Base-by-base conservation (phyloP, 768 basidiomycete genomes). In the Lentinula sp. region DNA sequence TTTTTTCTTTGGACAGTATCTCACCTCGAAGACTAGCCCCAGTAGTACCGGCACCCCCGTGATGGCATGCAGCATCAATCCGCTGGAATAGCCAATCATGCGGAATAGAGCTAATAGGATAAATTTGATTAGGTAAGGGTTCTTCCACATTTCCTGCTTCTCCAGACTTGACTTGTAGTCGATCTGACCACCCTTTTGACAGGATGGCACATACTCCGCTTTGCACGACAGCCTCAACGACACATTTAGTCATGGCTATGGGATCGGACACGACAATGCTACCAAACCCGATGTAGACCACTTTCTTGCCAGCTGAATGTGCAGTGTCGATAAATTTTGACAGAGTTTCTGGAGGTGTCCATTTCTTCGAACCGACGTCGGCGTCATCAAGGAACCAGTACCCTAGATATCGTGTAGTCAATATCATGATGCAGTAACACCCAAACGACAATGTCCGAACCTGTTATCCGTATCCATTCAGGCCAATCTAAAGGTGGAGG, bases 351-450 rank as follows among this genome's bases (percentile, higher is more conserved):
- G 96, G 93, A 12, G 97, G 91, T 2, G 82, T 76, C 95, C 95
- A 99, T 77, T 91, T 93, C 76, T 87, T 87, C 6, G 86, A 79
- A 61, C 90, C 87, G 52, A 95, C 92, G 63, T 95, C 91, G 6
- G 95, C 92, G 64, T 93, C 92, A 56, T 96, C 86, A 50, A 99
- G 81, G 83, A 94, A 95, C 96, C 96, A 99, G 72, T 97, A 98
- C 8, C 96, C 96, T 92, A 43, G 32, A 23, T 15, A 60, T 37
- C 39, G 36, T 8, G 32, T 8, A 46, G 35, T 15, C 59, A 13
- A 15, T 10, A 10, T 15, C 16, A n/a, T 32, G 52, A 39, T n/a
- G 13, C 6, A 36, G 3, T 8, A 23, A 12, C n/a, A 45, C 4
- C 23, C 8, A 12, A 28, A 62, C 33, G 32, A 63, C 36, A 72